Evolutionary conservation across 192 early-diverging fungal genomes (phyloP), one percentile per base, ranked within the genome.

Genomic region (Podila epigama): DNA sequence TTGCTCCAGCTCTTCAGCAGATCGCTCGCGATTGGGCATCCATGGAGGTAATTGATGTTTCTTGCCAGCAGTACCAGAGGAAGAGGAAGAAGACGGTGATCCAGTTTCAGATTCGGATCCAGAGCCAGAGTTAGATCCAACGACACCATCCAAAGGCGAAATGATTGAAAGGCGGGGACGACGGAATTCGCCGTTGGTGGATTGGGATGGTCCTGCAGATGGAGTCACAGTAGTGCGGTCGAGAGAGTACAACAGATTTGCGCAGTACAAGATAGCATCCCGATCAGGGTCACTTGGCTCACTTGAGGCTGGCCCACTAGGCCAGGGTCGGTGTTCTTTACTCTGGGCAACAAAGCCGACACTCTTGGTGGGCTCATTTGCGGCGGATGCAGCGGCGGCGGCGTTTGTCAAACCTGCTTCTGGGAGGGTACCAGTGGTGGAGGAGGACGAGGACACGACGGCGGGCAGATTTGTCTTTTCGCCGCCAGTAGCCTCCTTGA

Each of bases 131-230:
- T 34, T 56, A 40, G 63, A 62, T 27, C 51, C 69, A 39, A 50
- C 28, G 48, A 71, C 68, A 41, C 64, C 66, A 50, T 66, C 65
- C 20, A 75, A 58, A 35, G 82, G 75, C 27, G 71, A 73, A 32
- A 78, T 48, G 48, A 71, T 56, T 27, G 71, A 69, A 33, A 80
- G 51, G 34, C 72, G 80, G 42, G 78, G 81, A 66, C 70, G 40
- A 51, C 60, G 67, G 52, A 63, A 60, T 59, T 79, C 63, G 37
- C 70, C 66, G 41, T 69, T 65, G 28, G 61, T 68, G 53, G 69
- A 59, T 51, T 81, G 70, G 27, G 66, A 44, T 63, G 64, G 33
- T 55, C 79, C 66, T 41, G 51, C 42, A 51, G 54, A 57, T 53
- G 63, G 79, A 66, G 32, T 63, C 34, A 48, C 79, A 59, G 42